Base-by-base conservation (phyloP, 169 alveolate genomes). In the Plasmodium inui region DNA sequence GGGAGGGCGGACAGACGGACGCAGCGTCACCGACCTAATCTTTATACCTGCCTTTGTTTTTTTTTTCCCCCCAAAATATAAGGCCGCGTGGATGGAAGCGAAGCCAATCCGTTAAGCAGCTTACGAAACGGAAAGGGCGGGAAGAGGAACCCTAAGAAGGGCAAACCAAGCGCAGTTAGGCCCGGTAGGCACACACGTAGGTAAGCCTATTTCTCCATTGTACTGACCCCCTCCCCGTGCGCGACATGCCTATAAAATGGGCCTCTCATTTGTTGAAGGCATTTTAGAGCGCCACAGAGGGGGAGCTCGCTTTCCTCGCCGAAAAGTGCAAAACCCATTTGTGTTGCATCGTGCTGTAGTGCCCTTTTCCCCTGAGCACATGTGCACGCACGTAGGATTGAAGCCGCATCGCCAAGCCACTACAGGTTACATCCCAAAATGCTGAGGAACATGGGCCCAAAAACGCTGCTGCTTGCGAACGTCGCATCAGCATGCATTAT, bases 391-490 rank as follows among this genome's bases (percentile, higher is more conserved):
- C 34, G 32, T 61, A n/a, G 5, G 55, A 44, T 44, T 19, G 32
- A n/a, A 32, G 22, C 30, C 22, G 44, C 22, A 9, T 74, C 12
- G 17, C 41, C 41, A 72, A 34, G 17, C 28, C 55, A 74, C 44
- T 26, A n/a, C n/a, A n/a, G n/a, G n/a, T n/a, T n/a, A n/a, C n/a
- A n/a, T 37, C 44, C 41, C n/a, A 50, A 50, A 17, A 82, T 82
- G 91, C n/a, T 44, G 2, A 57, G 6, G 37, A 82, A 17, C n/a
- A 0, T 70, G 5, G 44, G 28, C 61, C 9, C n/a, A 2, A 84
- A 71, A 44, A 41, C 92, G 32, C n/a, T 71, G 19, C 34, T 41
- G 32, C 17, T 71, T 72, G 46, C 79, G 10, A 84, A 84, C 22
- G 76, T 84, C 32, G 76, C 79, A 12, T 71, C 74, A 2, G 83